Evolutionary conservation across 441 rosid genomes (phyloP).

Genomic region (Adansonia rubrostipa): DNA sequence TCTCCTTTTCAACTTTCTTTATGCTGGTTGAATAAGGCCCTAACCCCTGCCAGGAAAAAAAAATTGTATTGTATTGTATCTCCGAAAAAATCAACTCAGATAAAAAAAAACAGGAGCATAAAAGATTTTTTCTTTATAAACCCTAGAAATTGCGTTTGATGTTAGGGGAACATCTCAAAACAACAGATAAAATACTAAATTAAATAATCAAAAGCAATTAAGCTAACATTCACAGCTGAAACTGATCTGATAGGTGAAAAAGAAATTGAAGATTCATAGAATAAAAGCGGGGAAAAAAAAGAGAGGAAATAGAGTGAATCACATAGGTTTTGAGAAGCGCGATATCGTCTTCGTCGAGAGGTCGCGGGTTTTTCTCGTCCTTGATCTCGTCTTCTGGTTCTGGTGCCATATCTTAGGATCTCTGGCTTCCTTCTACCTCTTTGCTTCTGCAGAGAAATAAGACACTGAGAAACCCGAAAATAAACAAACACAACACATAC

Average conservation of each 20-base stretch:
- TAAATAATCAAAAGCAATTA: background rate
- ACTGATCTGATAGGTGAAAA: conserved; percentile 13
- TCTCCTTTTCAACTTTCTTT: conserved; percentile 92
- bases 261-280: background rate
- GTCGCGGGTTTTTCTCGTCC: conserved; percentile 93
- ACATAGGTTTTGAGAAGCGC: conserved; percentile 97
- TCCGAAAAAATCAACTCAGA: background rate
- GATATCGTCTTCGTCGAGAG: conserved; percentile 92
- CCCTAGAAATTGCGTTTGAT: background rate
- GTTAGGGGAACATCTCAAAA: background rate
- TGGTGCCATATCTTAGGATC: conserved; percentile 41
- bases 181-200: background rate
- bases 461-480: background rate
- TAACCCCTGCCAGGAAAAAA: conserved; percentile 60
- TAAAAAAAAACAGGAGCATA: background rate
- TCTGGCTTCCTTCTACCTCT: background rate
- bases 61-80: no score
- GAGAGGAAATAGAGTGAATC: conserved; percentile 18
- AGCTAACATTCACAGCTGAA: background rate
- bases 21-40: conserved; percentile 89
- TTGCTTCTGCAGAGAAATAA: background rate
- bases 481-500: no score
- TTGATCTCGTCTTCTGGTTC: conserved; percentile 59
- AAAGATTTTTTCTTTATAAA: background rate
- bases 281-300: background rate